Base-by-base conservation (phyloP, 306 rosid species). In the Fragaria ananassa region DNA sequence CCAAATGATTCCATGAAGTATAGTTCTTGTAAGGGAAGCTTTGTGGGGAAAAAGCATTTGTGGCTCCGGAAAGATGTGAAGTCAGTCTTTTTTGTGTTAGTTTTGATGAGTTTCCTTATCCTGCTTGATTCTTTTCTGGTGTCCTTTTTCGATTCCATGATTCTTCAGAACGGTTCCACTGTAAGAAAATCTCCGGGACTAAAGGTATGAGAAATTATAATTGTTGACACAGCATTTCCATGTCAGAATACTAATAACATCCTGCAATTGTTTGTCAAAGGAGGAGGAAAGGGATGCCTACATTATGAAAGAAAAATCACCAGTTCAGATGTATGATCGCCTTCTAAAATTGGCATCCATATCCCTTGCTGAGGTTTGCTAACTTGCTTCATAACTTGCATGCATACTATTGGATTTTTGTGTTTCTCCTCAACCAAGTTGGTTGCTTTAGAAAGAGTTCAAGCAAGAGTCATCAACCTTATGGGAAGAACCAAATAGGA, bases 71-170 rank as follows among this genome's bases (percentile, higher is more conserved):
- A 89, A 72, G 85, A 94, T 73, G 68, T 89, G 62, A 90, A 81
- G 66, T 79, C 90, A 27, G 83, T 92, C 77, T 81, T 68, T 75
- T 70, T 87, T 76, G 80, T 89, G 85, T 77, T 90, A 77, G 86
- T 80, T 41, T 84, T 94, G 79, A 84, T 94, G 86, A 85, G 79
- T 71, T 86, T 87, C 68, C 82, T 94, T 74, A 85, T 90, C 82
- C 81, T 90, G 75, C 86, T 94, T 78, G 98, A 90, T 85, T 90
- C 93, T 75, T 79, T 90, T 15, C 53, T 91, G 83, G 85, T 94
- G 15, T 89, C 90, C 3, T 64, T 86, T 82, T 90, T 86, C 66
- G 88, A 92, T 88, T 80, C 80, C 23, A 66, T 81, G 73, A 79
- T 71, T 74, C 74, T 60, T 81, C 91, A 82, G 83, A 85, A 80